Percentiles rank a stretch among this genome's conserved stretches.
Evolutionary conservation across 768 basidiomycete species (phyloP).

Genomic region (Lactifluus hygrophoroides): DNA sequence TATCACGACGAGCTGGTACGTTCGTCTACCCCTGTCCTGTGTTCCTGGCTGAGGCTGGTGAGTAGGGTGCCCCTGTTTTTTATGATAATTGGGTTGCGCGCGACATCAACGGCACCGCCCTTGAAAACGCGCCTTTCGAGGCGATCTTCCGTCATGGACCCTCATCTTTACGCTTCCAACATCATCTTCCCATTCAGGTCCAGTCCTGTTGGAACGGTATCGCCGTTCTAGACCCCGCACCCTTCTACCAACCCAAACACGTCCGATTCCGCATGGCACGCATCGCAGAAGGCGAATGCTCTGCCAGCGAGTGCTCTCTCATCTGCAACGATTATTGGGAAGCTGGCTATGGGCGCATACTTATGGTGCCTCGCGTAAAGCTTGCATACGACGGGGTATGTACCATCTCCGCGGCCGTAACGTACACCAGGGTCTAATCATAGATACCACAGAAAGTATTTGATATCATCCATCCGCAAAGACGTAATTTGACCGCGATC

Average conservation of each 20-base stretch:
- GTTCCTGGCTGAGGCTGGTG: background rate
- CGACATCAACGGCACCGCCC: constrained; percentile 96
- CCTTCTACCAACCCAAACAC: constrained; percentile 86
- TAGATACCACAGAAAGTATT: constrained; percentile 62
- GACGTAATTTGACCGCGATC: constrained; percentile 92
- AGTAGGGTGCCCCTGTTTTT: constrained; percentile 77
- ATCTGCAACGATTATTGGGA: constrained; percentile 99
- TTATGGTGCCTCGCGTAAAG: constrained; percentile 97
- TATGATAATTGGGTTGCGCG: constrained; percentile 99
- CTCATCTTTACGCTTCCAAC: constrained; percentile 75
- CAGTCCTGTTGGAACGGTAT: constrained; percentile 99
- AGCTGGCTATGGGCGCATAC: constrained; percentile 88
- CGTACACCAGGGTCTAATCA: background rate
- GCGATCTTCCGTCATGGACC: constrained; percentile 79
- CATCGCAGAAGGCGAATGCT: constrained; percentile 83
- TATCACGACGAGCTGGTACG: constrained; percentile 89
- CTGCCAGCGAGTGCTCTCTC: constrained; percentile 89
- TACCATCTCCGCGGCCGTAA: background rate
- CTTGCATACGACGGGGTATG: constrained; percentile 83
- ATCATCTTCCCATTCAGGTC: constrained; percentile 90
- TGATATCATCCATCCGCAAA: constrained; percentile 85
- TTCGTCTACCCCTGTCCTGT: constrained; percentile 12
- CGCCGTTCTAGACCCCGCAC: constrained; percentile 90
- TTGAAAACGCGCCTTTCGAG: constrained; percentile 98
- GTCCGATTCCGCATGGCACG: constrained; percentile 94